phyloP scores from a whole-genome alignment of 768 basidiomycete genomes.

The Cytidiella melzeri region DNA sequence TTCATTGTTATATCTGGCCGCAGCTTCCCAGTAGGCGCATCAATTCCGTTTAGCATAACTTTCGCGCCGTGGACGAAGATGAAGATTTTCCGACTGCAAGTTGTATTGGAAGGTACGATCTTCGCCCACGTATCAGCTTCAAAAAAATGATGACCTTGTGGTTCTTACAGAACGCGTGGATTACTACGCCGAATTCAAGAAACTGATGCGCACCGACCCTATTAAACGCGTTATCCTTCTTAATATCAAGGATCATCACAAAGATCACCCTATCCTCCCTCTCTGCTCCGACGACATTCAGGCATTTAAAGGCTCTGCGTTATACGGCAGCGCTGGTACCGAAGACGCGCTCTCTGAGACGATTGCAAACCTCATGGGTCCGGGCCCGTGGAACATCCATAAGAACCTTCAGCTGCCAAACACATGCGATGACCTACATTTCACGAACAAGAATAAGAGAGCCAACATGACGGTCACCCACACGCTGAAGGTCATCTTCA shows the following conservation, averaged over 20 bases:
- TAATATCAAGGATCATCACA: constrained; percentile 40
- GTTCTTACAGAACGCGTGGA: constrained; percentile 68
- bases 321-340: constrained; percentile 43
- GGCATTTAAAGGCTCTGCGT: constrained; percentile 60
- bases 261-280: constrained; percentile 62
- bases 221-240: constrained; percentile 56
- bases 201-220: constrained; percentile 65
- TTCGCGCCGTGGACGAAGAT: constrained; percentile 81
- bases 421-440: constrained; percentile 55
- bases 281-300: constrained; percentile 64
- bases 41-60: constrained; percentile 72
- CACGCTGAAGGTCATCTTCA: constrained; percentile 71
- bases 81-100: constrained; percentile 68
- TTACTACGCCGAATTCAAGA: constrained; percentile 66
- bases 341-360: constrained; percentile 50
- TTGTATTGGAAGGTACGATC: constrained; percentile 69
- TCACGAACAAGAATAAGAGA: constrained; percentile 73
- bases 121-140: background rate
- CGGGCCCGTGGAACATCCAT: constrained; percentile 85
- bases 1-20: constrained; percentile 67
- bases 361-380: constrained; percentile 59
- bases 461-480: constrained; percentile 76
- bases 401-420: constrained; percentile 62
- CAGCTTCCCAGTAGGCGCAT: constrained; percentile 78
- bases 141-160: background rate